phyloP scores from a whole-genome alignment of 441 rosid species.

The Jatropha multifida region DNA sequence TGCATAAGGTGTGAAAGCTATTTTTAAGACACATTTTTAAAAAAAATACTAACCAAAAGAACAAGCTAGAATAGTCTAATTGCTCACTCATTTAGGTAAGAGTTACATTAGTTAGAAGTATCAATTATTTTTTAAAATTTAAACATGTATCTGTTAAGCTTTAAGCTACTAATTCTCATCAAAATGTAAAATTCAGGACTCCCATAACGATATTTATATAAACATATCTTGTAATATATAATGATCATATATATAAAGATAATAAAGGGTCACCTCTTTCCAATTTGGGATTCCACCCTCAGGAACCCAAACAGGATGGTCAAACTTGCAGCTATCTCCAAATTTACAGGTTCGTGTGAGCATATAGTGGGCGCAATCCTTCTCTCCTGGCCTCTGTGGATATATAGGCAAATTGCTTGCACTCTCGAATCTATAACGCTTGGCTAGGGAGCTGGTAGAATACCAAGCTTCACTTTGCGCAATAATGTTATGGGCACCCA shows the following conservation, averaged over 20 bases:
- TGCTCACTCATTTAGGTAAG: neutral
- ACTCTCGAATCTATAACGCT: conserved; percentile 90
- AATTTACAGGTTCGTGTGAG: conserved; percentile 97
- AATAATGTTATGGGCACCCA: conserved; percentile 74
- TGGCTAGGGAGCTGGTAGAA: conserved; percentile 67
- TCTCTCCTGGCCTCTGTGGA: conserved; percentile 97
- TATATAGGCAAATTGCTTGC: conserved; percentile 78
- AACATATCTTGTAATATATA: conserved; percentile 24
- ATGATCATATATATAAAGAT: conserved; percentile 37
- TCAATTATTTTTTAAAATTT: conserved; percentile 1
- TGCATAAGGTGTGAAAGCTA: neutral
- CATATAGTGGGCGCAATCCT: conserved; percentile 99
- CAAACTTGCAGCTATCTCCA: conserved; percentile 98
- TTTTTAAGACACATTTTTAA: neutral
- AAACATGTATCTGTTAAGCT: conserved; percentile 8
- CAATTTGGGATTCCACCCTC: conserved; percentile 99
- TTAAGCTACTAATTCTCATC: conserved; percentile 18
- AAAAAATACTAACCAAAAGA: neutral
- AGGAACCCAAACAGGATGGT: conserved; percentile 99
- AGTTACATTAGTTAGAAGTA: conserved; percentile 11
- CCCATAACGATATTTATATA: conserved; percentile 17
- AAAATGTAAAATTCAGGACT: conserved; percentile 5
- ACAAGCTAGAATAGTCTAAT: conserved; percentile 4
- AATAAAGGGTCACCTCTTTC: conserved; percentile 98
- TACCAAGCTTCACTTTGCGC: conserved; percentile 98